Base-by-base conservation (phyloP, 306 rosid genomes). In the Mucuna pruriens region DNA sequence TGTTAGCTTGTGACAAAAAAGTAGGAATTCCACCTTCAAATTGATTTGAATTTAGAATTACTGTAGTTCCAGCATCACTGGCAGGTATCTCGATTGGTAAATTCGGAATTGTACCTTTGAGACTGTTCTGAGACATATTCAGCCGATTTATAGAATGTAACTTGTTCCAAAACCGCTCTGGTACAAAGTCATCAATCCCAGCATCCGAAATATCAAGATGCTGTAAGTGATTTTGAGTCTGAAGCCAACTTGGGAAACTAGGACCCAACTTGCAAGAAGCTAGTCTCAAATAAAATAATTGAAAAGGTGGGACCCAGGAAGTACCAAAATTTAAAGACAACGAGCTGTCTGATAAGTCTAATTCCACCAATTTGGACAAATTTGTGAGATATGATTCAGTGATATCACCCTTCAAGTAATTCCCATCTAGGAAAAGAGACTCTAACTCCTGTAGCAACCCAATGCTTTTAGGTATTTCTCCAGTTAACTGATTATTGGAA, bases 191-290 rank as follows among this genome's bases (percentile, higher is more conserved):
- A 6, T 13, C 3, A 40, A 83, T 55, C 15, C 46, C 39, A 11
- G 25, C 57, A 54, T 63, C 0, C 1, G 80, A 72, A 52, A 71
- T 64, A 55, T 77, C 46, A 0, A 77, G 26, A 0, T 1, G 0
- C 0, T 0, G n/a, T 6, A 78, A 11, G 2, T 1, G 0, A 5
- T 0, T 44, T 25, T 72, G 80, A 64, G 1, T 15, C 0, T 55
- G 36, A 4, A 84, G 62, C 83, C 80, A 84, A 9, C 45, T 42
- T 10, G 72, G 58, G 17, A 84, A 84, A 11, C 2, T 20, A 20
- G 65, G 80, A 64, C 86, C 80, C 15, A 81, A 34, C 29, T 51
- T 51, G 55, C 86, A 83, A 19, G 75, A 77, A 49, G 51, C 54
- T 26, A 52, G 9, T 2, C 4, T 0, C 44, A 83, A 9, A 0